Evolutionary conservation across 2,329 filamentous ascomycete species (phyloP).

Genomic region (Corinectria fuckeliana): DNA sequence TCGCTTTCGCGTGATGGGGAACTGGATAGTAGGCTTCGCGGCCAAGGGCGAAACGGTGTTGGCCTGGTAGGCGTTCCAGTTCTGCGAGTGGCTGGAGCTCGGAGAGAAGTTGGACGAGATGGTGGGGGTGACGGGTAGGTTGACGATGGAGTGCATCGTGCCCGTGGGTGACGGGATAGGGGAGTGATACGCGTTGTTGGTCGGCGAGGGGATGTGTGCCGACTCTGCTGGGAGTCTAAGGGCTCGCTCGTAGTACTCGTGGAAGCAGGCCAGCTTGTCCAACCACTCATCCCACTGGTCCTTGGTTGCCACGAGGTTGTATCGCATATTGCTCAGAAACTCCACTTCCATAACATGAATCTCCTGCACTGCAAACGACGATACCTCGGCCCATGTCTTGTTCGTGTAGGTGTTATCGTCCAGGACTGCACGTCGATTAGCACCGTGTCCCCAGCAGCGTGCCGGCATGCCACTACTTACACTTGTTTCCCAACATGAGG

Average conservation of each 20-base stretch:
- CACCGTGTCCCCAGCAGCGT: constrained; percentile 22
- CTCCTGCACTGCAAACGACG: constrained; percentile 89
- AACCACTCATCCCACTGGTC: constrained; percentile 90
- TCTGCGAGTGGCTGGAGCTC: constrained; percentile 44
- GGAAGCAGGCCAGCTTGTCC: constrained; percentile 79
- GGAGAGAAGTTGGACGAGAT: constrained; percentile 50
- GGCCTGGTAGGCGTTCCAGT: constrained; percentile 49
- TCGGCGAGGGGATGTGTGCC: constrained; percentile 50
- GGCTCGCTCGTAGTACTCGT: constrained; percentile 80
- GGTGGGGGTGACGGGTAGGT: constrained; percentile 44
- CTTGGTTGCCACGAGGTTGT: constrained; percentile 86
- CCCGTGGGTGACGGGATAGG: constrained; percentile 59
- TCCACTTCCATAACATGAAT: constrained; percentile 99
- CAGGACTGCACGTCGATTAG: constrained; percentile 64
- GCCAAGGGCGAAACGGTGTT: constrained; percentile 57
- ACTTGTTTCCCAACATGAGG: constrained; percentile 98
- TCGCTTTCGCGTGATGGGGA: constrained; percentile 55
- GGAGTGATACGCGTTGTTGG: constrained; percentile 48
- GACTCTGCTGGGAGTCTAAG: constrained; percentile 53
- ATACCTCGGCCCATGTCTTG: constrained; percentile 99
- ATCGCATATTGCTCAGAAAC: constrained; percentile 97
- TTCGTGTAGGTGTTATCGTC: constrained; percentile 99
- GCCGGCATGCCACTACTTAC: constrained; percentile 52
- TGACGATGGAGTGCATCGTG: constrained; percentile 38
- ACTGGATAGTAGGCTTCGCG: constrained; percentile 52